Evolutionary conservation across 1,139 yeast genomes (phyloP), one percentile per base, ranked within the genome.

Genomic region (Saccharomycopsis phalli): DNA sequence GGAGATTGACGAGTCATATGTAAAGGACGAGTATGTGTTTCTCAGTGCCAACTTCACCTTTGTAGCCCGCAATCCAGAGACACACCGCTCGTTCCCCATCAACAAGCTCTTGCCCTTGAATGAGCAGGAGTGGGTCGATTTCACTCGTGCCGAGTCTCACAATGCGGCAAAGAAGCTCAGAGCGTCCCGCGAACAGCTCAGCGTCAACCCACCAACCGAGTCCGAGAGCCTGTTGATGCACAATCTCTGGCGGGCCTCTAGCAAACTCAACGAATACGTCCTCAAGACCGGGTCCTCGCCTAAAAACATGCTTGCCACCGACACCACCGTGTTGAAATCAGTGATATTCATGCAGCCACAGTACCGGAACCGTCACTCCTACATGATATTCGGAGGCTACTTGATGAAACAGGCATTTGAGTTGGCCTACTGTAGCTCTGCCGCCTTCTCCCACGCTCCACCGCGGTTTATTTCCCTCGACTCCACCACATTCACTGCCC

Each of bases 291-390:
- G 52, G 20, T 52, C 57, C 26, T 58, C 61, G 38, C 76, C 77
- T 20, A 57, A 62, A 39, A 69, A 71, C 50, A 58, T 78, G 37
- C 62, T 69, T 36, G 74, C 71, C 53, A 83, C 84, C 94, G 69
- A 73, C 44, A 79, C 83, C 49, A 79, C 95, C 1, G 61, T 61
- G 37, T 70, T 82, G 44, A 66, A 71, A 41, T 81, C 94, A 6
- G 83, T 95, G 4, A 68, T 79, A 51, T 78, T 87, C 61, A 88
- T 87, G 93, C 96, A 87, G 62, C 96, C 96, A 2, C 96, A 87
- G 62, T 87, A 86, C 62, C 74, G 96, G 61, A 87, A 87, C 65
- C 74, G 95, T 57, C 95, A 87, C 57, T 82, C 94, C 7, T 83
- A 81, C 60, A 86, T 87, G 88, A 83, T 87, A 40, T 87, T 87